Evolutionary conservation across 2,329 filamentous ascomycete species (phyloP).

Genomic region (Sporothrix euskadiensis): DNA sequence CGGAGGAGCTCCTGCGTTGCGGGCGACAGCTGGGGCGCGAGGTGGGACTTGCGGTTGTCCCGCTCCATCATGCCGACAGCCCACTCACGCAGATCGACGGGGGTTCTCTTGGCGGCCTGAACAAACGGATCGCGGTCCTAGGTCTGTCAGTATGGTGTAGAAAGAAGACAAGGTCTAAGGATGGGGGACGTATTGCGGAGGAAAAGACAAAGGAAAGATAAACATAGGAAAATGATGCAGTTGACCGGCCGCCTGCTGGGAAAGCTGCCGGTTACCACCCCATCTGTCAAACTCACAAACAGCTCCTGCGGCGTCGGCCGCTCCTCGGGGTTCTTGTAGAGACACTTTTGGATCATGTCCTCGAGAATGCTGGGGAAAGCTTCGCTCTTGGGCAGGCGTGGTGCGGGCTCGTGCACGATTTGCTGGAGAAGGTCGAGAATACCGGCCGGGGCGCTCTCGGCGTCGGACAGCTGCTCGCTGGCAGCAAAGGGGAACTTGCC

Average conservation of each 20-base stretch:
- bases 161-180: not conserved
- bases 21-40: conserved; percentile 77
- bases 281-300: conserved; percentile 64
- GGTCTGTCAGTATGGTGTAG: not conserved
- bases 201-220: not conserved
- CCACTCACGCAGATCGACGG: conserved; percentile 91
- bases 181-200: too few relatives aligned
- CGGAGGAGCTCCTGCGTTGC: conserved; percentile 75
- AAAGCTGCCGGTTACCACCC: not conserved
- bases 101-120: conserved; percentile 93
- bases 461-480: conserved; percentile 69
- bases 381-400: conserved; percentile 91
- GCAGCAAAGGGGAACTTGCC: conserved; percentile 93
- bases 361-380: conserved; percentile 94
- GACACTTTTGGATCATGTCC: conserved; percentile 94
- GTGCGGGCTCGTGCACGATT: conserved; percentile 94
- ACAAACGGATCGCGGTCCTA: conserved; percentile 93
- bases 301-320: conserved; percentile 91
- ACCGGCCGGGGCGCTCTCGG: conserved; percentile 81
- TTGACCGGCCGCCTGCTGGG: not conserved
- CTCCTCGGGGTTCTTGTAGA: conserved; percentile 84
- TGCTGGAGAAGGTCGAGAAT: conserved; percentile 95
- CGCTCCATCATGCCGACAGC: conserved; percentile 90
- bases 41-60: conserved; percentile 92
- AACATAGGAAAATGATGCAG: not conserved